Evolutionary conservation across 257 asterid genomes (phyloP), one percentile per base, ranked within the genome.

Genomic region (Anisodus tanguticus): DNA sequence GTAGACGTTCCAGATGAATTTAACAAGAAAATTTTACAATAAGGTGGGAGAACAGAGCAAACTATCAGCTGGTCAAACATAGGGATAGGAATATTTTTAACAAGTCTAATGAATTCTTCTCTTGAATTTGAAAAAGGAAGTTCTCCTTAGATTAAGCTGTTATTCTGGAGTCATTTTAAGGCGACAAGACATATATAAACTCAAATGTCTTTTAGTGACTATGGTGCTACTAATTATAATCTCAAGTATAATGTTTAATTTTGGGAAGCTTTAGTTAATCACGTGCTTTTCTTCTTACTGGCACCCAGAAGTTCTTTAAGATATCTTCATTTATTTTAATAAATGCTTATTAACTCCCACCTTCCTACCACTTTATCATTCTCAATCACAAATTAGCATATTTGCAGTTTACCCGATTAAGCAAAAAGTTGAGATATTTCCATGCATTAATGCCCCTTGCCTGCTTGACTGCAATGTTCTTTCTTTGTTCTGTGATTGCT

Each of bases 241-340:
- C 81, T 53, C 45, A 26, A 77, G 47, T 3, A 26, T 26, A 51
- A 53, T 53, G 64, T 26, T 77, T 77, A 77, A 31, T 26, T 22
- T 53, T 74, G 47, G 82, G 49, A 77, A 58, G 47, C 26, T 51
- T 77, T 53, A 53, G 82, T 77, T 77, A 77, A 77, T 77, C 45
- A 13, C 8, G 7, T 26, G 9, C 43, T 13, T 51, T 76, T 76
- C 63, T 77, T 77, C 66, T 59, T 17, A 59, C 66, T n/a, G 31
- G 82, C 82, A 53, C 22, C 49, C 64, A 77, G 13, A 26, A 22
- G 19, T 7, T 53, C 82, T 7, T 53, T 77, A 31, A 53, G 47
- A 8, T 77, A 51, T 77, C 49, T 53, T 53, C 26, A 26, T 74
- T 53, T 77, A 53, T 77, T 16, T 53, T 26, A 31, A 8, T 31